Evolutionary conservation across 257 asterid species (phyloP).

Genomic region (Galeopsis tetrahit): DNA sequence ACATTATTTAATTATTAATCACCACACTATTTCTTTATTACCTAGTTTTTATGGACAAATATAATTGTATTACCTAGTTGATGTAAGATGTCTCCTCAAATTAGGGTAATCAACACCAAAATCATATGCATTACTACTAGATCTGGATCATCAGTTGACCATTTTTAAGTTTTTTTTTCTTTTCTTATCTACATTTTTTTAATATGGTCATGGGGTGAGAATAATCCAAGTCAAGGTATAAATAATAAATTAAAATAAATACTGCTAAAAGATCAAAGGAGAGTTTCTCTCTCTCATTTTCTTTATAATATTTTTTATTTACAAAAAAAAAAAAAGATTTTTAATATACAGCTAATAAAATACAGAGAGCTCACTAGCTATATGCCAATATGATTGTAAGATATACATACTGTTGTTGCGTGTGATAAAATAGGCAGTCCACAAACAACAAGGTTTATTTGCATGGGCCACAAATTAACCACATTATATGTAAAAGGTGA

Average conservation of each 20-base stretch:
- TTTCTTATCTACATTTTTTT: background rate
- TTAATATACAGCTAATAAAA: too few relatives aligned
- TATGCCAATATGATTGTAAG: too few relatives aligned
- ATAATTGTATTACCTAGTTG: conserved; percentile 33
- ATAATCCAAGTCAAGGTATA: conserved; percentile 17
- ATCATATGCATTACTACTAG: conserved; percentile 36
- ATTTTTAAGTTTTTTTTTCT: conserved; percentile 5
- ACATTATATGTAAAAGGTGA: too few relatives aligned
- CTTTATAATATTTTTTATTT: too few relatives aligned
- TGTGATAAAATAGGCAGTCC: too few relatives aligned
- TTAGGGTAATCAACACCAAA: conserved; percentile 27
- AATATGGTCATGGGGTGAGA: conserved; percentile 5
- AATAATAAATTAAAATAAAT: background rate
- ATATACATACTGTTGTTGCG: too few relatives aligned
- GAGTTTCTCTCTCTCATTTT: too few relatives aligned
- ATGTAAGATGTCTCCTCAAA: conserved; percentile 51
- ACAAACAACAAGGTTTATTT: too few relatives aligned
- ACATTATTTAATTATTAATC: conserved; percentile 26
- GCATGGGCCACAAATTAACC: too few relatives aligned
- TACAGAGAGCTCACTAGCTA: too few relatives aligned
- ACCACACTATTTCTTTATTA: conserved; percentile 15
- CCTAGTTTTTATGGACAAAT: conserved; percentile 26
- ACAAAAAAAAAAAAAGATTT: too few relatives aligned
- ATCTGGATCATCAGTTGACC: conserved; percentile 45
- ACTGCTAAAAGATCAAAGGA: too few relatives aligned